These are phyloP conservation scores for Gymnopilus dilepis DNA, from an alignment of 768 basidiomycete species.

Conservation along the genomic window DNA sequence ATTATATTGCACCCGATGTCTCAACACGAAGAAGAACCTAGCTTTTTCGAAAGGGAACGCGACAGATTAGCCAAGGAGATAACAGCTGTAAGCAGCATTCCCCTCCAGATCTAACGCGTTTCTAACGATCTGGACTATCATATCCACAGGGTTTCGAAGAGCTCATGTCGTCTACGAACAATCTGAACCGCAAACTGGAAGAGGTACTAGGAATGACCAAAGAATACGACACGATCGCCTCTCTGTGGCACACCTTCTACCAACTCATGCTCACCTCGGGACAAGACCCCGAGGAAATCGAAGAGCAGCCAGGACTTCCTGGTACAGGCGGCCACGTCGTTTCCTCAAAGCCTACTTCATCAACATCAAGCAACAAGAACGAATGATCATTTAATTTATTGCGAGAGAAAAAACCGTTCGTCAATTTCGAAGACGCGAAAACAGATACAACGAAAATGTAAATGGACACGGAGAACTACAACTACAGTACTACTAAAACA, in stretches of 20 bases:
- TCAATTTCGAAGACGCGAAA: constrained; percentile 23
- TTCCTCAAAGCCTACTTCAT: constrained; percentile 23
- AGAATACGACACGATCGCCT: constrained; percentile 89
- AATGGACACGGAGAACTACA: constrained; percentile 27
- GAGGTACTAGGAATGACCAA: constrained; percentile 92
- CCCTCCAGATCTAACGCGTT: neutral
- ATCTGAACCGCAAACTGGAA: constrained; percentile 88
- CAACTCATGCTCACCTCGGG: constrained; percentile 69
- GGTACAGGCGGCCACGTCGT: constrained; percentile 78
- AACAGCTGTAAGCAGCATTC: constrained; percentile 52
- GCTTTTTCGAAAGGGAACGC: constrained; percentile 83
- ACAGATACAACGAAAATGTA: constrained; percentile 31
- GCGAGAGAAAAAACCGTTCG: constrained; percentile 9
- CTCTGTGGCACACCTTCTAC: constrained; percentile 83
- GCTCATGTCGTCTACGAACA: constrained; percentile 82
- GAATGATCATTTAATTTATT: constrained; percentile 18
- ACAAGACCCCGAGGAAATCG: constrained; percentile 36
- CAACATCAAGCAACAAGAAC: constrained; percentile 12
- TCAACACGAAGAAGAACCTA: constrained; percentile 49
- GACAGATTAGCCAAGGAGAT: constrained; percentile 78
- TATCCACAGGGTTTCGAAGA: constrained; percentile 80
- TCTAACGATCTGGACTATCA: neutral
- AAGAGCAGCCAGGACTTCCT: constrained; percentile 54
- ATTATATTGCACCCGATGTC: constrained; percentile 37
- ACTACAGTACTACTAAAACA: constrained; percentile 38